Conservation (phyloP, 2,329 filamentous ascomycete genomes). For the Aureobasidium pullulans region DNA sequence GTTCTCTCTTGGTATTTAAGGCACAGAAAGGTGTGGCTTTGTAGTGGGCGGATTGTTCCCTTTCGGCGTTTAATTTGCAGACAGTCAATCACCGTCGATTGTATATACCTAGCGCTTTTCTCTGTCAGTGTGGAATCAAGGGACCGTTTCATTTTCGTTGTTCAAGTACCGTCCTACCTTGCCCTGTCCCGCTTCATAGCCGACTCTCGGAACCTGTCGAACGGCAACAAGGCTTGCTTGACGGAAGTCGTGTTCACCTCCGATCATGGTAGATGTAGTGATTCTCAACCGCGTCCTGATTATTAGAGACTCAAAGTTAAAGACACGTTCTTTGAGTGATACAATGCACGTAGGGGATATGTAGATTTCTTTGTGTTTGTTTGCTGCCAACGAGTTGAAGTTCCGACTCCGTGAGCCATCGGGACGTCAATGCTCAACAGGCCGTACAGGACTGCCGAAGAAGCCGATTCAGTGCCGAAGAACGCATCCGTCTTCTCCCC, state of each 20-base stretch:
- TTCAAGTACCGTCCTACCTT: neutral
- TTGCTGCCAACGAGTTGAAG: too few relatives aligned
- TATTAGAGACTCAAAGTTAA: too few relatives aligned
- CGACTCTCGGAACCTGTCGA: neutral
- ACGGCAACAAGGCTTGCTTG: neutral
- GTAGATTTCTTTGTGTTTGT: too few relatives aligned
- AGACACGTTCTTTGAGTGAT: too few relatives aligned
- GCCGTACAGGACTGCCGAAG: conserved; percentile 9
- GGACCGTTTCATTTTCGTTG: conserved; percentile 11
- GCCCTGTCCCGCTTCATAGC: neutral
- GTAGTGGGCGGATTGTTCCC: conserved; percentile 12
- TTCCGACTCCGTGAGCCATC: neutral
- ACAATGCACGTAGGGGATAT: too few relatives aligned
- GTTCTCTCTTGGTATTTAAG: conserved; percentile 86
- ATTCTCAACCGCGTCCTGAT: too few relatives aligned
- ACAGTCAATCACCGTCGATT: conserved; percentile 14
- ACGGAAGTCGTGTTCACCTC: neutral
- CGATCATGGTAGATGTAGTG: neutral
- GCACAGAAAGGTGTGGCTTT: neutral
- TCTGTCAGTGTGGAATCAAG: conserved; percentile 10
- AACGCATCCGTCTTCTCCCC: conserved; percentile 9
- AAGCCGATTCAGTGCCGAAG: conserved; percentile 8
- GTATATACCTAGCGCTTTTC: conserved; percentile 15
- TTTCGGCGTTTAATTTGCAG: conserved; percentile 13
- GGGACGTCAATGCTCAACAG: neutral